Evolutionary conservation across 2,329 filamentous ascomycete species (phyloP).

Genomic region (Nothopassalora personata): DNA sequence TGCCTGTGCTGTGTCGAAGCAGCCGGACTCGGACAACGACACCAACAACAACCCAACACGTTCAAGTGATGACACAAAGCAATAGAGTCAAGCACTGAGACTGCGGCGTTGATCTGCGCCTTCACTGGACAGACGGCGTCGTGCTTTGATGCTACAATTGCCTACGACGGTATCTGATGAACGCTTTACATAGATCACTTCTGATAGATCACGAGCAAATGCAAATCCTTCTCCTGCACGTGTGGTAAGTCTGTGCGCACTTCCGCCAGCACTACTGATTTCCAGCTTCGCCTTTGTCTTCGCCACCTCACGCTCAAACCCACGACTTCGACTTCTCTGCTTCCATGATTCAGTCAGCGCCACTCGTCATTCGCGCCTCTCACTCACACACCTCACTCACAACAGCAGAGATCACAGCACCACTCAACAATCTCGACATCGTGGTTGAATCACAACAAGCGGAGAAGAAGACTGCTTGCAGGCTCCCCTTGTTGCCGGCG

Average conservation of each 20-base stretch:
- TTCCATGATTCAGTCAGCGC: not conserved
- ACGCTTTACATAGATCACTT: not conserved
- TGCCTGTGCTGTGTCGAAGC: conserved; percentile 60
- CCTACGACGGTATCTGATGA: conserved; percentile 35
- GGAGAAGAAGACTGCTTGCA: no score
- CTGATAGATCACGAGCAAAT: not conserved
- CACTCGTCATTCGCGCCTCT: no score
- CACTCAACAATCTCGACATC: not conserved
- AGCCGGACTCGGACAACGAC: conserved; percentile 50
- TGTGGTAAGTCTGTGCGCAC: not conserved
- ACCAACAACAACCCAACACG: conserved; percentile 31
- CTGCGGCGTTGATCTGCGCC: conserved; percentile 37
- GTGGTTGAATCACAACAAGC: not conserved
- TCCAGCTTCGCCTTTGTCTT: not conserved
- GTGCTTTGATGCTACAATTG: conserved; percentile 30
- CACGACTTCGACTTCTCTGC: not conserved
- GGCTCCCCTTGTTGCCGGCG: not conserved
- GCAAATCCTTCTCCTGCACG: no score
- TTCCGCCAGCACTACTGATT: not conserved
- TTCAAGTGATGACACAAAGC: conserved; percentile 81
- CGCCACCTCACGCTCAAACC: not conserved
- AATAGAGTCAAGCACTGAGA: conserved; percentile 99
- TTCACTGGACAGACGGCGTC: conserved; percentile 39
- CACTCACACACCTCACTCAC: not conserved
- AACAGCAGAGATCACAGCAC: not conserved